phyloP scores from a whole-genome alignment of 1,284 basidiomycete species.

The Ustilago sp. region DNA sequence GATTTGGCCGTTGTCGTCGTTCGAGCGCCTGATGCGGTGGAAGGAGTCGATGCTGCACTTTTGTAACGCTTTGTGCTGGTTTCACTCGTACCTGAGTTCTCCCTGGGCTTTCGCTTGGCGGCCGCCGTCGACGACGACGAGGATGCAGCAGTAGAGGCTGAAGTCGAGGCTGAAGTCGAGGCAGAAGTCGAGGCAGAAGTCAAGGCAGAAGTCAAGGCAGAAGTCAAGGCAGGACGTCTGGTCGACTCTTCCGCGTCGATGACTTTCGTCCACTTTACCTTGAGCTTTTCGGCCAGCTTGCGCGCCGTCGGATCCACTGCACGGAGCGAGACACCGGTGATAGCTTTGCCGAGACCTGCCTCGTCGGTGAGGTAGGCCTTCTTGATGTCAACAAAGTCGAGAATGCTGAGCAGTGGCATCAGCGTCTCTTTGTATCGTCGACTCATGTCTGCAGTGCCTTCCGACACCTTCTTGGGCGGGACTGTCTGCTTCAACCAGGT shows the following conservation, averaged over 20 bases:
- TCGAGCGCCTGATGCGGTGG: conserved; percentile 5
- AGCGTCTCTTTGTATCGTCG: conserved; percentile 46
- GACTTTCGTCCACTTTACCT: conserved; percentile 53
- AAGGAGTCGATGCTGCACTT: conserved; percentile 6
- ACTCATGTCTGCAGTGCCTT: conserved; percentile 43
- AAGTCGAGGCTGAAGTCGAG: no score
- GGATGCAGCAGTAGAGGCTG: background rate
- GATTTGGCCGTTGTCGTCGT: conserved; percentile 5
- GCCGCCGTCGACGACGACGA: conserved; percentile 6
- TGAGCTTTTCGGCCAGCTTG: conserved; percentile 35
- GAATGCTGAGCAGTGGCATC: conserved; percentile 45
- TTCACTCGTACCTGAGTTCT: conserved; percentile 11
- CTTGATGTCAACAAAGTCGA: conserved; percentile 43
- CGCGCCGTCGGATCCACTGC: conserved; percentile 35
- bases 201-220: background rate
- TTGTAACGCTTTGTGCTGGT: conserved; percentile 36
- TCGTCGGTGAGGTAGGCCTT: conserved; percentile 55
- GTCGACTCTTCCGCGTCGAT: conserved; percentile 26
- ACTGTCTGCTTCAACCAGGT: conserved; percentile 33
- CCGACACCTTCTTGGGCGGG: conserved; percentile 40
- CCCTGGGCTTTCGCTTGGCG: conserved; percentile 31
- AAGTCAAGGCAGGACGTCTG: background rate
- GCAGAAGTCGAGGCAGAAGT: background rate
- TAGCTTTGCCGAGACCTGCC: conserved; percentile 51
- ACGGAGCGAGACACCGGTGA: conserved; percentile 49